Evolutionary conservation across 495 filamentous ascomycete genomes (phyloP).

Genomic region (Trichoderma asperelloides): DNA sequence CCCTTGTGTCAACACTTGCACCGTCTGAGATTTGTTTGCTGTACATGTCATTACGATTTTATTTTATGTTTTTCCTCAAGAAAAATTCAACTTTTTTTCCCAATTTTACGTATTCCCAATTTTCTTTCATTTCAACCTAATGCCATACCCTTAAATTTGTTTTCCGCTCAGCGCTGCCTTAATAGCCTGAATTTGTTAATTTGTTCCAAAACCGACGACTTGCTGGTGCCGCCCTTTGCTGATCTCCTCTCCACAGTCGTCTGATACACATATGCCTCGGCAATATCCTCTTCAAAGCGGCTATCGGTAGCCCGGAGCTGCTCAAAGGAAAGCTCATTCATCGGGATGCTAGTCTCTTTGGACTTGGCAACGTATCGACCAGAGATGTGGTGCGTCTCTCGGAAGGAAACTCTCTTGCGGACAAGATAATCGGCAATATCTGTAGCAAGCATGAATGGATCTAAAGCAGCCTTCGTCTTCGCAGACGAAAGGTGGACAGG

Average conservation of each 20-base stretch:
- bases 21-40: neutral
- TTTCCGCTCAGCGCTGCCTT: slow-evolving; percentile 27
- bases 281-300: slow-evolving; percentile 69
- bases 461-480: slow-evolving; percentile 70
- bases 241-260: slow-evolving; percentile 74
- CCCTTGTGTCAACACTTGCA: too few relatives aligned
- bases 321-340: slow-evolving; percentile 65
- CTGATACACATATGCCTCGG: slow-evolving; percentile 74
- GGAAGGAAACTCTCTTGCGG: slow-evolving; percentile 74
- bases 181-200: slow-evolving; percentile 71
- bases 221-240: slow-evolving; percentile 76
- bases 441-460: slow-evolving; percentile 61
- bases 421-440: slow-evolving; percentile 91
- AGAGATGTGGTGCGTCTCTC: slow-evolving; percentile 84
- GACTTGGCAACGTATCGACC: slow-evolving; percentile 62
- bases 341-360: slow-evolving; percentile 60
- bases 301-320: slow-evolving; percentile 62
- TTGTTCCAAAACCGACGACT: slow-evolving; percentile 66
- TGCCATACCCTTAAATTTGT: neutral
- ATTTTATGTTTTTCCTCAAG: neutral
- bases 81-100: too few relatives aligned
- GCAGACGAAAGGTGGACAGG: slow-evolving; percentile 62
- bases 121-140: neutral
- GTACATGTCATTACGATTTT: neutral
- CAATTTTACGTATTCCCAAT: neutral